Evolutionary conservation across 352 stramenopile species (phyloP), one percentile per base, ranked within the genome.

Genomic region (Phytophthora tubulina): DNA sequence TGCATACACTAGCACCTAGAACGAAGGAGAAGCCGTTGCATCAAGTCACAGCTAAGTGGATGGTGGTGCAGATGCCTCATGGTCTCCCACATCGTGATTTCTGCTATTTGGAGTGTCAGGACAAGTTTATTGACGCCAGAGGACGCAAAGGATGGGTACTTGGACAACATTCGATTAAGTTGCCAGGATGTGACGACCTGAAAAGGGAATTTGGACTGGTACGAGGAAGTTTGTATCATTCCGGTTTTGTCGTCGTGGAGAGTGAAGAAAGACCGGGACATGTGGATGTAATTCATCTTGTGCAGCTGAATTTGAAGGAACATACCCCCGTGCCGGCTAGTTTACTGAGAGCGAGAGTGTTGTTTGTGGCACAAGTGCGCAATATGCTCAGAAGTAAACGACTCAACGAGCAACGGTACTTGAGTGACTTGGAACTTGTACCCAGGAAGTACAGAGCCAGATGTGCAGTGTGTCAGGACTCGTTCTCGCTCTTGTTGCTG

Each of bases 21-120:
- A 92, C 86, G 10, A 89, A 85, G 49, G 86, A 94, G 61, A 87
- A 88, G 35, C 86, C 88, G n/a, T 73, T 94, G 48, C 88, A 96
- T 56, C 89, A 94, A 59, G 86, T 95, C 46, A 93, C 88, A 41
- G 88, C 89, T 72, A 95, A 95, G 68, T 96, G 89, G 89, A 81
- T 91, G 69, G 84, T 81, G 0, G 68, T 88, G 33, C 73, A 85
- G 56, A 85, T 78, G 58, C 84, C 87, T n/a, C 73, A 77, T 13
- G 85, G 82, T 21, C 54, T 93, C 1, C 76, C 82, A 11, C 79
- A 95, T 72, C 84, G 87, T 33, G 86, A 95, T 68, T 94, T 89
- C 65, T 92, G 84, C 68, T 92, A 81, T 60, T 64, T 93, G 17
- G 89, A 96, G 78, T 95, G 86, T 63, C 89, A 96, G 54, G 87